A percentile compares a stretch with the other conserved stretches of the same genome.
phyloP scores from a whole-genome alignment of 495 filamentous ascomycete genomes.

The Tetracladium setigerum region DNA sequence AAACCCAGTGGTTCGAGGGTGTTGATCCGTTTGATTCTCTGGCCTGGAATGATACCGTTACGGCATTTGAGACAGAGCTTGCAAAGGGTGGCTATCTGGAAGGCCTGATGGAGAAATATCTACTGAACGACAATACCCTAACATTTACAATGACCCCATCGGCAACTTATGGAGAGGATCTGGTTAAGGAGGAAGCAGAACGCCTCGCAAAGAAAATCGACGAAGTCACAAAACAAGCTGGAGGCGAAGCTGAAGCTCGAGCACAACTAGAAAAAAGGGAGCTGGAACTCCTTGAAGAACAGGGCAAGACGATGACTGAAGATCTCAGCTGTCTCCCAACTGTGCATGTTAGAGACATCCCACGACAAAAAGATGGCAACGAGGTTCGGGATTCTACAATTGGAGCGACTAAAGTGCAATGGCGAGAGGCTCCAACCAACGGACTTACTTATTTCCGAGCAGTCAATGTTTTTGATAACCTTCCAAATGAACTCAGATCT shows the following conservation, averaged over 20 bases:
- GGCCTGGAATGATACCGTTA: slow-evolving; percentile 80
- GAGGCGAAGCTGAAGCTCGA: slow-evolving; percentile 62
- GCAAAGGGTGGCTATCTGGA: slow-evolving; percentile 74
- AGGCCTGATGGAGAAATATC: slow-evolving; percentile 77
- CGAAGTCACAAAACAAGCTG: slow-evolving; percentile 57
- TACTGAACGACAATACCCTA: slow-evolving; percentile 76
- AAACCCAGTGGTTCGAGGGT: slow-evolving; percentile 94
- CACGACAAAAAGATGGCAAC: slow-evolving; percentile 64
- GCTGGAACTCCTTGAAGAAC: slow-evolving; percentile 70
- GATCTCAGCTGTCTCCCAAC: slow-evolving; percentile 85
- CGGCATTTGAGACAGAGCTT: slow-evolving; percentile 67
- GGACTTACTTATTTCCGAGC: slow-evolving; percentile 94
- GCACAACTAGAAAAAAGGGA: slow-evolving; percentile 65
- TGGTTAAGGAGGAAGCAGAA: slow-evolving; percentile 69
- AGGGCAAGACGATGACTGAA: slow-evolving; percentile 71
- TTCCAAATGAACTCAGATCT: slow-evolving; percentile 79
- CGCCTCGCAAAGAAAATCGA: slow-evolving; percentile 63
- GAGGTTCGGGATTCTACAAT: slow-evolving; percentile 59
- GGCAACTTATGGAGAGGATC: slow-evolving; percentile 57
- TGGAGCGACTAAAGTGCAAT: slow-evolving; percentile 66
- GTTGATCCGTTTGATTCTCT: slow-evolving; percentile 85
- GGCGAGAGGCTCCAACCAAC: slow-evolving; percentile 89
- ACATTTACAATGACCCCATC: slow-evolving; percentile 94
- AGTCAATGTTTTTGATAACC: slow-evolving; percentile 65
- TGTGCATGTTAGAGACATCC: slow-evolving; percentile 80